Conservation (phyloP, 805 yeast species). For the Grigorovia transvaalensis region DNA sequence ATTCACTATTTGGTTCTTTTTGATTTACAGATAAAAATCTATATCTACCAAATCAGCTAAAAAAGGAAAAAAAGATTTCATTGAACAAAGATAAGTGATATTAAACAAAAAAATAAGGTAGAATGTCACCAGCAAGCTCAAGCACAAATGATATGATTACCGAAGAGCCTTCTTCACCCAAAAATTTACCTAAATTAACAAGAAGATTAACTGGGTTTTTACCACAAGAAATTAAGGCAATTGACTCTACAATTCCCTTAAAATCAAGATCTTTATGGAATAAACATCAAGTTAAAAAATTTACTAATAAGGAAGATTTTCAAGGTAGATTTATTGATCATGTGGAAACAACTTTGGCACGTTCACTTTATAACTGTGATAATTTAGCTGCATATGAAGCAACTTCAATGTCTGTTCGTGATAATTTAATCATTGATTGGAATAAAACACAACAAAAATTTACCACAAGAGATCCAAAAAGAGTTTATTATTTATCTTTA, state of each 20-base stretch:
- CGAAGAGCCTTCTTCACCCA: conserved; percentile 27
- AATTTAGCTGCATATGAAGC: conserved; percentile 89
- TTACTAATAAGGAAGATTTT: conserved; percentile 43
- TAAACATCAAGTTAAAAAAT: conserved; percentile 48
- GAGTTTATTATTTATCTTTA: conserved; percentile 76
- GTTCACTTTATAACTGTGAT: conserved; percentile 87
- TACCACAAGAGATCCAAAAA: conserved; percentile 70
- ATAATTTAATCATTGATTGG: conserved; percentile 77
- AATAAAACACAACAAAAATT: conserved; percentile 86
- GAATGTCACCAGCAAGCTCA: conserved; percentile 1
- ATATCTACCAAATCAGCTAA: not conserved
- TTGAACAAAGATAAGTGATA: not conserved
- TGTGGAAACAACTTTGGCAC: conserved; percentile 85
- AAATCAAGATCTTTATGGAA: conserved; percentile 71
- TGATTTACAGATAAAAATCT: too few species aligned
- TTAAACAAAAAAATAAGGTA: not conserved
- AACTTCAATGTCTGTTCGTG: conserved; percentile 67
- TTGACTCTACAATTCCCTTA: conserved; percentile 73
- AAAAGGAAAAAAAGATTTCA: not conserved
- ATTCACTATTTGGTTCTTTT: too few species aligned
- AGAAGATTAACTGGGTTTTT: conserved; percentile 84
- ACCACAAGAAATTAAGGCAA: conserved; percentile 76
- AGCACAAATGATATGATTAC: conserved; percentile 22
- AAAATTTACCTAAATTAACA: conserved; percentile 37
- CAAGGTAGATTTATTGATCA: conserved; percentile 66